Evolutionary conservation across 2,329 filamentous ascomycete species (phyloP).

Genomic region (Colletotrichum tabaci): DNA sequence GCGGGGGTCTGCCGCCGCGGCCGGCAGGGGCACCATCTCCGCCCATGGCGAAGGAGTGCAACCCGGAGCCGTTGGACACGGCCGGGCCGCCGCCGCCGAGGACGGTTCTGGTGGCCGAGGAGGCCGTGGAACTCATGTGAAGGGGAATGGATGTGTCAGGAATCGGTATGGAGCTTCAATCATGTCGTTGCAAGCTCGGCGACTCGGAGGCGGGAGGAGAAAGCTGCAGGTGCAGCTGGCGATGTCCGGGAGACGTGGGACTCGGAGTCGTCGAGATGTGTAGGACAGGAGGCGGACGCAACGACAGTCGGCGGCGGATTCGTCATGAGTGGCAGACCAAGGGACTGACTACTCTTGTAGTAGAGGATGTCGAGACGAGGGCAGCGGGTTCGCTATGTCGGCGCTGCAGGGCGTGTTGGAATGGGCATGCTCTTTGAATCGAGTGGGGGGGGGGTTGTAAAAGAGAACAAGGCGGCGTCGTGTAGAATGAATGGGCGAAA

Average conservation of each 20-base stretch:
- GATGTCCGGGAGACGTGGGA: slow-evolving; percentile 2
- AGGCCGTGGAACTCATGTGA: slow-evolving; percentile 39
- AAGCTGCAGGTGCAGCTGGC: not conserved
- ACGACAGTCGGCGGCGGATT: slow-evolving; percentile 36
- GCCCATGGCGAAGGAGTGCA: slow-evolving; percentile 41
- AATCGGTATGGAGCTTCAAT: slow-evolving; percentile 23
- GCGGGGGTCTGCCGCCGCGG: slow-evolving; percentile 51
- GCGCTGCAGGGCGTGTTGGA: slow-evolving; percentile 26
- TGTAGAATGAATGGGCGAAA: slow-evolving; percentile 30
- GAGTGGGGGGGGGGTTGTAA: not conserved
- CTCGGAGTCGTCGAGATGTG: slow-evolving; percentile 33
- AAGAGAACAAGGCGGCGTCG: not conserved
- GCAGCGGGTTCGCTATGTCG: slow-evolving; percentile 14
- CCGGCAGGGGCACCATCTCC: slow-evolving; percentile 38
- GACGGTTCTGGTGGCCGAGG: slow-evolving; percentile 42
- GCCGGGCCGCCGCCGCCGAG: slow-evolving; percentile 36
- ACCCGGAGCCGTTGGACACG: slow-evolving; percentile 34
- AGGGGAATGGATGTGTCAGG: slow-evolving; percentile 28
- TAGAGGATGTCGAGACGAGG: not conserved
- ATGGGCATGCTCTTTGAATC: slow-evolving; percentile 30
- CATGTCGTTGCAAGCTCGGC: slow-evolving; percentile 36
- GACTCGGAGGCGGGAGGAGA: slow-evolving; percentile 4
- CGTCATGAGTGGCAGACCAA: slow-evolving; percentile 41
- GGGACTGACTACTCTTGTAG: slow-evolving; percentile 31
- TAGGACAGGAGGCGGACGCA: slow-evolving; percentile 32